phyloP scores from a whole-genome alignment of 306 rosid species.

The Clitoria ternatea region DNA sequence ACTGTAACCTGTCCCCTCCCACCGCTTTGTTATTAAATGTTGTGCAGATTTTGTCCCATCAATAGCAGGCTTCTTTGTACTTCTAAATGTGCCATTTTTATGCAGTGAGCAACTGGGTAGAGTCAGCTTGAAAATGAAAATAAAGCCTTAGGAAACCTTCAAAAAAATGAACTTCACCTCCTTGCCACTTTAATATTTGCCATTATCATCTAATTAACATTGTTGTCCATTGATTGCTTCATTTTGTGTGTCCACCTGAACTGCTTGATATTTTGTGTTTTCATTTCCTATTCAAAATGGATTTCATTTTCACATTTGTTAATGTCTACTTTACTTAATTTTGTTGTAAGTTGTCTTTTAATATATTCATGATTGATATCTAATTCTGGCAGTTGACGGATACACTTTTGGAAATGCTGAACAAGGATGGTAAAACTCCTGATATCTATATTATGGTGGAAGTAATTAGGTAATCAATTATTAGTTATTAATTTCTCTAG shows the following conservation, averaged over 20 bases:
- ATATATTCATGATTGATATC: slow-evolving; percentile 18
- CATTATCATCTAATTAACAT: background rate
- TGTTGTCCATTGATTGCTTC: background rate
- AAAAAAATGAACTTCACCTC: background rate
- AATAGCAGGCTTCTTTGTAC: background rate
- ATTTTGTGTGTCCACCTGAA: background rate
- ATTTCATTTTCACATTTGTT: background rate
- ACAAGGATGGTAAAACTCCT: slow-evolving; percentile 60
- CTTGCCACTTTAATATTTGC: background rate
- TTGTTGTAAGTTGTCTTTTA: slow-evolving; percentile 7
- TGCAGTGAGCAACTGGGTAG: background rate
- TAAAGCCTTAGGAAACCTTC: background rate
- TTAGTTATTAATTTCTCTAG: slow-evolving; percentile 5
- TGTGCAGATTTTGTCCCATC: background rate
- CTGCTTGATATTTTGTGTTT: background rate
- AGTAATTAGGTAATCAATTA: slow-evolving; percentile 62
- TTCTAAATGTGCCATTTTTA: background rate
- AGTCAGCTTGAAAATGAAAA: slow-evolving; percentile 20
- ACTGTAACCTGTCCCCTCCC: background rate
- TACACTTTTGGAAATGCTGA: slow-evolving; percentile 60
- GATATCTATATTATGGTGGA: slow-evolving; percentile 65
- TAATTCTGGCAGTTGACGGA: slow-evolving; percentile 64
- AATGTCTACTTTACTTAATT: background rate
- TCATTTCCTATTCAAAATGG: background rate
- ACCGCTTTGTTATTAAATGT: background rate